Percentiles rank a stretch among this genome's conserved stretches.
phyloP scores from a whole-genome alignment of 148 eudicot species.

The Chenopodium suecicum region DNA sequence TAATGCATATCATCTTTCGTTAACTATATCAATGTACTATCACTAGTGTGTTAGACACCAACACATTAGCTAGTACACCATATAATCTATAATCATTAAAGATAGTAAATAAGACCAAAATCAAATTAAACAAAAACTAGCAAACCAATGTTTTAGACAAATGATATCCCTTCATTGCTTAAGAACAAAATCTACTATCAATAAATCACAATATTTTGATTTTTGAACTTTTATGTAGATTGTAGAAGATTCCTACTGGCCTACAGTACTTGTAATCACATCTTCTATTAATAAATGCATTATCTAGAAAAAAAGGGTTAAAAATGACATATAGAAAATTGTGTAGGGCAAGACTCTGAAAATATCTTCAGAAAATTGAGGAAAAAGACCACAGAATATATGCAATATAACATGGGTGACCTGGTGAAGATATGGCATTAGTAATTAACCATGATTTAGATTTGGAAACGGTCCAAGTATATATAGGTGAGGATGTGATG shows the following conservation, averaged over 20 bases:
- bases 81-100: too few species aligned
- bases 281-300: conserved; percentile 1
- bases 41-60: too few species aligned
- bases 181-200: neutral
- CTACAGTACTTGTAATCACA: conserved; percentile 2
- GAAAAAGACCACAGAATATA: conserved; percentile 1
- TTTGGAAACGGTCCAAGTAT: neutral
- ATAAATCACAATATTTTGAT: too few species aligned
- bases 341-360: conserved; percentile 7
- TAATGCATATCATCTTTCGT: too few species aligned
- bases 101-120: too few species aligned
- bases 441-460: neutral
- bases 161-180: neutral
- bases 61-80: too few species aligned
- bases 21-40: too few species aligned
- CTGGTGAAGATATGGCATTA: neutral
- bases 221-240: neutral
- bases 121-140: too few species aligned
- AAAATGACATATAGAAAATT: neutral
- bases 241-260: neutral
- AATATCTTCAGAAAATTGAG: conserved; percentile 1
- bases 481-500: neutral
- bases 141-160: too few species aligned
- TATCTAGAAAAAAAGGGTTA: neutral
- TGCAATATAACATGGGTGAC: conserved; percentile 6